Conservation (phyloP, 306 rosid species). For the Sicyos baderoa region DNA sequence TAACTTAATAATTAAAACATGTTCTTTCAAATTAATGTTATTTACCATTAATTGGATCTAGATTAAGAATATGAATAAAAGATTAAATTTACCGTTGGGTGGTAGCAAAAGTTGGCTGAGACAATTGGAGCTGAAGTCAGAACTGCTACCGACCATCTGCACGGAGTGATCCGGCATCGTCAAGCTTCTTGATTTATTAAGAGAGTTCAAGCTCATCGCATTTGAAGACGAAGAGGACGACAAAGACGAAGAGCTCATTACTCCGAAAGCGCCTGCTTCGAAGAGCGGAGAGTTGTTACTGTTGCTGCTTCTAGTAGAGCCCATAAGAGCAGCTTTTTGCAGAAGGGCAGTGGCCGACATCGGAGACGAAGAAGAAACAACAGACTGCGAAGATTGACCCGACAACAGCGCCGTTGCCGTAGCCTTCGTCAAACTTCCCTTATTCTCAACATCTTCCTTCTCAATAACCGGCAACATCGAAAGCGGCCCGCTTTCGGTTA, state of each 20-base stretch:
- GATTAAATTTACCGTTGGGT: conserved; percentile 20
- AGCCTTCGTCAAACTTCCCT: conserved; percentile 19
- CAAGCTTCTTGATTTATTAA: conserved; percentile 18
- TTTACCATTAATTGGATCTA: too few species aligned
- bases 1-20: too few species aligned
- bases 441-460: conserved; percentile 30
- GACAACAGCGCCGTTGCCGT: background rate
- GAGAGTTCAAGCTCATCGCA: conserved; percentile 10
- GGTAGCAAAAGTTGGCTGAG: conserved; percentile 38
- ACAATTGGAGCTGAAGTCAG: conserved; percentile 21
- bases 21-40: too few species aligned
- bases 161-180: conserved; percentile 1
- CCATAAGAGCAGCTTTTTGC: conserved; percentile 43
- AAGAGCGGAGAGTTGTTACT: conserved; percentile 28
- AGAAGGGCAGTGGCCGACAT: conserved; percentile 55
- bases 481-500: conserved; percentile 13
- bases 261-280: conserved; percentile 41
- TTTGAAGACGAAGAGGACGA: background rate
- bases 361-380: conserved; percentile 39
- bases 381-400: conserved; percentile 17
- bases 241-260: conserved; percentile 37
- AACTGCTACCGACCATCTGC: background rate
- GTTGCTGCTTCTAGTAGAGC: conserved; percentile 35
- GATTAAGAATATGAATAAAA: too few species aligned
- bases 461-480: conserved; percentile 21